A percentile compares a stretch with the other conserved stretches of the same genome.
These are phyloP conservation scores for Crucibulum laeve DNA, from an alignment of 768 basidiomycete species.

Conservation along the genomic window DNA sequence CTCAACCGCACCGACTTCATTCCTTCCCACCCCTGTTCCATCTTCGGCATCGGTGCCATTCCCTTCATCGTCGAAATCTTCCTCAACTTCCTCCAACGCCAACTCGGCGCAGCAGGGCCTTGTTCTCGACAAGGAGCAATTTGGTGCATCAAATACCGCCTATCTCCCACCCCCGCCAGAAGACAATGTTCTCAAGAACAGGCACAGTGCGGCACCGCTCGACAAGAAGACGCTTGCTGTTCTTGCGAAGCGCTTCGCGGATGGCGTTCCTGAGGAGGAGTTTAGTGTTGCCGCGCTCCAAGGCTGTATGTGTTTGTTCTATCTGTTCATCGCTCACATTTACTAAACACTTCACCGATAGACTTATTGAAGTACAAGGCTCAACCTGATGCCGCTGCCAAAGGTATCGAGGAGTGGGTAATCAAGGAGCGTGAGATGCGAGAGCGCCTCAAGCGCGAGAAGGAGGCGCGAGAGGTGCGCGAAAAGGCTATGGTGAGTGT, in stretches of 20 bases:
- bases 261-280: slow-evolving; percentile 78
- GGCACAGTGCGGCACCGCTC: slow-evolving; percentile 63
- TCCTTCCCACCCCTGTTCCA: slow-evolving; percentile 35
- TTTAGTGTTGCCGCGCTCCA: slow-evolving; percentile 89
- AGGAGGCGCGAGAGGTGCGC: slow-evolving; percentile 64
- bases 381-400: slow-evolving; percentile 71
- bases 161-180: slow-evolving; percentile 65
- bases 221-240: slow-evolving; percentile 56
- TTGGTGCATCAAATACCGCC: slow-evolving; percentile 53
- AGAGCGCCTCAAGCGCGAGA: slow-evolving; percentile 70
- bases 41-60: slow-evolving; percentile 31
- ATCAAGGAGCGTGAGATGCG: slow-evolving; percentile 68
- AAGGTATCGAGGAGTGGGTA: slow-evolving; percentile 69
- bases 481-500: slow-evolving; percentile 61
- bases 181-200: slow-evolving; percentile 51
- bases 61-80: slow-evolving; percentile 4
- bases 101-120: slow-evolving; percentile 4
- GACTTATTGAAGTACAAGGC: slow-evolving; percentile 84
- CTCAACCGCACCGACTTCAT: slow-evolving; percentile 14
- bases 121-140: slow-evolving; percentile 27
- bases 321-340: slow-evolving; percentile 9
- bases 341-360: slow-evolving; percentile 17
- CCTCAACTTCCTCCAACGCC: neutral
- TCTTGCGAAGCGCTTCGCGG: slow-evolving; percentile 79
- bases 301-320: slow-evolving; percentile 63